Evolutionary conservation across 805 yeast genomes (phyloP), one percentile per base, ranked within the genome.

Genomic region (Peterozyma toletana): DNA sequence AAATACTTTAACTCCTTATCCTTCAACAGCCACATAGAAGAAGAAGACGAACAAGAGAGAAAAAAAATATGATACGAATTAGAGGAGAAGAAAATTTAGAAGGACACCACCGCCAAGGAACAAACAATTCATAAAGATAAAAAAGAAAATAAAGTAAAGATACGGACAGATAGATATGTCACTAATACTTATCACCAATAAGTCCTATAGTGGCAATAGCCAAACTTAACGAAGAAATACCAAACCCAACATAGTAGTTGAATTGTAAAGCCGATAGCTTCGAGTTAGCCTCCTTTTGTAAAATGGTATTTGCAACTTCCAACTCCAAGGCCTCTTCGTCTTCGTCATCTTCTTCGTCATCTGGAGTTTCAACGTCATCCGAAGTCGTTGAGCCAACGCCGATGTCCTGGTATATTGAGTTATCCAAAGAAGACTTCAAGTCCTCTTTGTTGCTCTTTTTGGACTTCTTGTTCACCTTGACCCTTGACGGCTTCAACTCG

Each of bases 131-230:
- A 31, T 13, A 31, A 31, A 31, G 9, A 31, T 3, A 31, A 5
- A 31, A 31, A 30, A 30, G 9, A 31, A 31, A 13, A 5, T 31
- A 31, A 31, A 31, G 9, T 13, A 31, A 9, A 31, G 34, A 31
- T 9, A 21, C 27, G 27, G 27, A 21, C n/a, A n/a, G n/a, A n/a
- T n/a, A n/a, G 27, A 21, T 21, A 34, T 51, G n/a, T n/a, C n/a
- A n/a, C n/a, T 50, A 56, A 34, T 50, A 43, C 36, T 49, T 49
- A 54, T 80, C 87, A 11, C 87, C 87, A 44, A 75, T 54, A 43
- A 77, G 67, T 11, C 87, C 87, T 48, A 80, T 56, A 10, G 69
- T 53, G 17, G 81, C 69, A 41, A 80, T 57, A 5, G 70, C 55
- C 42, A 78, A 72, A 0, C 79, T 73, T 11, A 63, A 48, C 9